A percentile compares a stretch with the other conserved stretches of the same genome.
Evolutionary conservation across 2,329 filamentous ascomycete genomes (phyloP).

Genomic region (Mycogone perniciosa): DNA sequence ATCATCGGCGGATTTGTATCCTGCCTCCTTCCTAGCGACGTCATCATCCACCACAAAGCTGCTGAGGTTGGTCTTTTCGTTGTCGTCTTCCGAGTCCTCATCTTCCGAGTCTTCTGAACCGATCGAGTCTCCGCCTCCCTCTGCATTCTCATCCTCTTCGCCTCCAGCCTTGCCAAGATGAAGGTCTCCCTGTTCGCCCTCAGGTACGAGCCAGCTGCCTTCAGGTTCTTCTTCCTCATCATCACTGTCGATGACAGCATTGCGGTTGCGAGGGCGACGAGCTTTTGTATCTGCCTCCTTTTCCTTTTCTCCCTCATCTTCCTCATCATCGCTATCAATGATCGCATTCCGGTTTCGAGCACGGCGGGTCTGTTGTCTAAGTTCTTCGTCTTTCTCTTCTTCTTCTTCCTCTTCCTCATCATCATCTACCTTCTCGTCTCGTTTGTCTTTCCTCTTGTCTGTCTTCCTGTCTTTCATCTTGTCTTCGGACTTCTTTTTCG

Average conservation of each 20-base stretch:
- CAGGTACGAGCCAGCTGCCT: slow-evolving; percentile 73
- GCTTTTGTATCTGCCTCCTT: slow-evolving; percentile 32
- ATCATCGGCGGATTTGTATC: slow-evolving; percentile 21
- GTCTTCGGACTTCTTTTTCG: slow-evolving; percentile 28
- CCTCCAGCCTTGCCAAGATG: slow-evolving; percentile 74
- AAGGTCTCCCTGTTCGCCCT: slow-evolving; percentile 53
- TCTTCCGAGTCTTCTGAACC: slow-evolving; percentile 61
- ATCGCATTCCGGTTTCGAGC: slow-evolving; percentile 50
- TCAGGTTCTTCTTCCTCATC: slow-evolving; percentile 56
- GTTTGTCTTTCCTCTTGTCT: slow-evolving; percentile 24
- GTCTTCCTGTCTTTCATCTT: slow-evolving; percentile 36
- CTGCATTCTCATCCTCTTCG: slow-evolving; percentile 79
- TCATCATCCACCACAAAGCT: slow-evolving; percentile 52
- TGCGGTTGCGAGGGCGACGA: slow-evolving; percentile 43
- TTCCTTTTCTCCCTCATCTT: slow-evolving; percentile 23
- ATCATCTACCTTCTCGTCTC: slow-evolving; percentile 32
- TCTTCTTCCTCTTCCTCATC: slow-evolving; percentile 26
- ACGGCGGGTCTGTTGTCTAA: slow-evolving; percentile 24
- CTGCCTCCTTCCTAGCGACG: slow-evolving; percentile 27
- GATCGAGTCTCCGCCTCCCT: slow-evolving; percentile 77
- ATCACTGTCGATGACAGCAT: slow-evolving; percentile 58
- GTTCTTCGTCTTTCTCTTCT: slow-evolving; percentile 34
- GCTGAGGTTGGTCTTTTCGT: slow-evolving; percentile 47
- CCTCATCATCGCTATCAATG: slow-evolving; percentile 59
- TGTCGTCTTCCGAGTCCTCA: slow-evolving; percentile 49